Evolutionary conservation across 768 basidiomycete genomes (phyloP), one percentile per base, ranked within the genome.

Genomic region (Tricholoma flavovirens): DNA sequence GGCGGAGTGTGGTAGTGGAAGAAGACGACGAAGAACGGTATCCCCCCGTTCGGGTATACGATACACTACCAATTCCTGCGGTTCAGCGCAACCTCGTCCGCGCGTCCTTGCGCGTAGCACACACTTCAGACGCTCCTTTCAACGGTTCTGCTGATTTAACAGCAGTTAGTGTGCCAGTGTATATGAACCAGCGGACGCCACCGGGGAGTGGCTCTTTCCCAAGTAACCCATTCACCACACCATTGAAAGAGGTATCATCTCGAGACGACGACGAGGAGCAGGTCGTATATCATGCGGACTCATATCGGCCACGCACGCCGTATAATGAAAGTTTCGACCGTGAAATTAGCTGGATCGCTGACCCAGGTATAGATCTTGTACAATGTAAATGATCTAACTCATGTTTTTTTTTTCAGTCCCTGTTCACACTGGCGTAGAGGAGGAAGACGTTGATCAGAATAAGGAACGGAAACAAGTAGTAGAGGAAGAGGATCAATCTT

Each of bases 281-380:
- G 62, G 83, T 88, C 24, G 66, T 87, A 29, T 87, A 81, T 65
- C 77, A 80, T 46, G 80, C 82, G 42, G 84, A 84, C 62, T 79
- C 77, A 12, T 72, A 75, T 58, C 73, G 77, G 57, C 66, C 72
- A 33, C 77, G 78, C 36, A 78, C 78, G 12, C 76, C 78, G n/a
- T 80, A 78, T 53, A 64, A 68, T 33, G 76, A 79, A 50, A 74
- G 71, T 49, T 75, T 69, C 29, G 81, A 83, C 29, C 77, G 85
- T 60, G 79, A 84, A 61, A 82, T 84, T 45, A 92, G 89, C 63
- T 92, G 89, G 89, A 75, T 88, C 35, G 88, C 86, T 40, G 82
- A 84, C 48, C 85, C 80, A 66, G 83, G 89, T 88, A 62, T 62
- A 82, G 73, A 42, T 40, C 42, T 40, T 38, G 24, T n/a, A 48